Base-by-base conservation (phyloP, 495 filamentous ascomycete genomes). In the Neurospora hispaniola region DNA sequence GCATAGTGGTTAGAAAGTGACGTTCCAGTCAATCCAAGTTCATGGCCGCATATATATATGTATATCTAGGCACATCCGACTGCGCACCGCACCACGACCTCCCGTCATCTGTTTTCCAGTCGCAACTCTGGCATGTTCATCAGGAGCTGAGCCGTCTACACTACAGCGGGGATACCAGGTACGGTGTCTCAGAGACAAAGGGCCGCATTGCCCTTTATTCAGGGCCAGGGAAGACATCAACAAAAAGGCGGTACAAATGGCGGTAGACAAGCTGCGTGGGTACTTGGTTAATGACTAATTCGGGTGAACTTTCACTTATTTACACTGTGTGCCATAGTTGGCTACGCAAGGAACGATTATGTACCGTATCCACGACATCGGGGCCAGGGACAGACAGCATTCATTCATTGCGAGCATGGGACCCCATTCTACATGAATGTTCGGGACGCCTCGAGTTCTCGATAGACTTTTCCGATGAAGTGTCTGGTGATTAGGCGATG, bases 401-500 rank as follows among this genome's bases (percentile, higher is more conserved):
- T 18, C 54, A 66, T 18, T 16, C 27, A 66, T 66, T 66, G 27
- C 54, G 10, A 66, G 54, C 27, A 66, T 35, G 54, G 54, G 54
- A 66, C 27, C 27, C 54, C 54, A 66, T 66, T 66, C 27, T 38
- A 38, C 35, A 5, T 6, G 6, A 66, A 35, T 66, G 27, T 35
- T 35, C 54, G 18, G 54, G 27, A 66, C 27, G 14, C 54, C 18
- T 16, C 18, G 27, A 7, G 14, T 66, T 35, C 54, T 7, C 27
- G 54, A 66, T 38, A 18, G 54, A 38, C 35, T 38, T 38, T 38
- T 1, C 35, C 35, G 35, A 6, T 5, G 35, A 38, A 38, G 35
- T n/a, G 41, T 44, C 54, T 46, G 70, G 54, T 71, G 54, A 71
- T 54, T 71, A 71, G 70, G 43, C 23, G 42, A 68, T 71, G 44